Evolutionary conservation across 2,329 filamentous ascomycete genomes (phyloP), one percentile per base, ranked within the genome.

Genomic region (Huntiella omanensis): DNA sequence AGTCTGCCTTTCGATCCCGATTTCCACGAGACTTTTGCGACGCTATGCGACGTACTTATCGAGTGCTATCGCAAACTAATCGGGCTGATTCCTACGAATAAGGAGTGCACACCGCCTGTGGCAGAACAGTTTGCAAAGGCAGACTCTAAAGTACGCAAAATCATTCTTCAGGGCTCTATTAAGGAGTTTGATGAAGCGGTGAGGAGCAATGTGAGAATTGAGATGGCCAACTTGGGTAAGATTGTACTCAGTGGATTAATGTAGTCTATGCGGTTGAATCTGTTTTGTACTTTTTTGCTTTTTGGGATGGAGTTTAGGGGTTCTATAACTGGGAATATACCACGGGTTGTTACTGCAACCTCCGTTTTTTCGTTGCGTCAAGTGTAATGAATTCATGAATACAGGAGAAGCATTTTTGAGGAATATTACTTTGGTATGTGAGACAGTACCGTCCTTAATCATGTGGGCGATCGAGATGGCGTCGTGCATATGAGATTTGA

Each of bases 1-100:
- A 80, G 78, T 12, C 65, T 98, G 41, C 91, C 91, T 0, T 98
- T 98, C 57, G 87, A 96, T 53, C 91, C 91, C 0, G 91, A 98
- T 62, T 98, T 94, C 57, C 91, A 88, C 60, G 86, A 92, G 64
- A 95, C 87, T 0, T 96, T 96, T 64, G 81, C 86, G 11, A 95
- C 91, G 10, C 69, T 98, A 5, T 96, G 91, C 64, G 91, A 98
- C 58, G 84, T 93, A 3, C 66, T 98, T 51, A 92, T 95, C 55
- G 91, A 96, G 60, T 84, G 79, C 56, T 98, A 98, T 63, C 77
- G 77, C 33, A 75, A 78, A 46, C 74, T 98, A 22, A 66, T 92
- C 55, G 69, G 68, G 38, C 67, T 98, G 49, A 67, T 96, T 16
- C 71, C 77, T n/a, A 75, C 76, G 2, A 80, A 87, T 1, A 73